Conservation (phyloP, 768 basidiomycete genomes). For the Leccinum fibrillosum region DNA sequence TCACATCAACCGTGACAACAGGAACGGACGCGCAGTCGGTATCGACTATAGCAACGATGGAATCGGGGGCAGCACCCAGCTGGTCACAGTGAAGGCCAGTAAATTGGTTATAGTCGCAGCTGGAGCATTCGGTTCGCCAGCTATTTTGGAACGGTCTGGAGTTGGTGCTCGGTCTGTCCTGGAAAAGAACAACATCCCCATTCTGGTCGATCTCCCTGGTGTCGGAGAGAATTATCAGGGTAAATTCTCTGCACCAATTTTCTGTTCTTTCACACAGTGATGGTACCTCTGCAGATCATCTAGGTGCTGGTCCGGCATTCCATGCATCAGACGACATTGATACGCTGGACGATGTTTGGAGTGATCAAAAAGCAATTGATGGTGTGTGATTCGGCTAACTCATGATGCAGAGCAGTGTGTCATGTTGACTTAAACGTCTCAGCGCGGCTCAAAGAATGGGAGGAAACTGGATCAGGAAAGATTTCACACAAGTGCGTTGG, state of each 20-base stretch:
- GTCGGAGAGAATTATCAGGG: conserved; percentile 35
- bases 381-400: conserved; percentile 30
- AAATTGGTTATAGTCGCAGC: conserved; percentile 46
- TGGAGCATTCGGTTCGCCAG: conserved; percentile 53
- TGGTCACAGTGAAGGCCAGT: conserved; percentile 24
- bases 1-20: conserved; percentile 3
- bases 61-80: conserved; percentile 1
- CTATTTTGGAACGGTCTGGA: conserved; percentile 60
- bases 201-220: conserved; percentile 15
- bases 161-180: conserved; percentile 56
- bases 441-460: conserved; percentile 33
- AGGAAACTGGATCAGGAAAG: conserved; percentile 39
- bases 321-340: conserved; percentile 40
- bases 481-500: conserved; percentile 51
- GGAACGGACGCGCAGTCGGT: conserved; percentile 34
- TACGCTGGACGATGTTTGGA: conserved; percentile 47
- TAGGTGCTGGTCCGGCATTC: conserved; percentile 29
- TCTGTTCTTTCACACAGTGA: neutral
- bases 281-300: conserved; percentile 27
- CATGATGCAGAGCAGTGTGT: conserved; percentile 6
- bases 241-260: conserved; percentile 19
- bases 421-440: neutral
- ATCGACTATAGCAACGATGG: conserved; percentile 32
- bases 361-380: conserved; percentile 34
- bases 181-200: conserved; percentile 41